These are phyloP conservation scores for Arthrobotrys conoides DNA, from an alignment of 2,329 filamentous ascomycete genomes.

Conservation along the genomic window DNA sequence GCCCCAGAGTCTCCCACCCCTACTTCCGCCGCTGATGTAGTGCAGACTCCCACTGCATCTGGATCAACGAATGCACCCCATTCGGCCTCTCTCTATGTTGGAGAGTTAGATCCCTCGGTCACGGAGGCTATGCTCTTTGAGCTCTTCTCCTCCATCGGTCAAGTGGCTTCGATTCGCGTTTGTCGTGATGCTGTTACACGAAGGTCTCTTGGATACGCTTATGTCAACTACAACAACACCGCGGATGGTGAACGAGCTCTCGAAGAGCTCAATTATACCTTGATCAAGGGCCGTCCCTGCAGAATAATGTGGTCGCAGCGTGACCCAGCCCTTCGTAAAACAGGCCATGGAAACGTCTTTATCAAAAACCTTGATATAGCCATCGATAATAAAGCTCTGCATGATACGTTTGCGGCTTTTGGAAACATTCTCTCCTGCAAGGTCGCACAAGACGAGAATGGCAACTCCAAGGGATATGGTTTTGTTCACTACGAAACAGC, in stretches of 20 bases:
- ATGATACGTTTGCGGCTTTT: slow-evolving; percentile 98
- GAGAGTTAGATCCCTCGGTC: slow-evolving; percentile 96
- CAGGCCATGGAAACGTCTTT: slow-evolving; percentile 98
- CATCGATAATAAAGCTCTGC: slow-evolving; percentile 99
- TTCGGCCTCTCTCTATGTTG: slow-evolving; percentile 98
- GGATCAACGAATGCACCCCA: slow-evolving; percentile 77
- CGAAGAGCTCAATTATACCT: slow-evolving; percentile 99
- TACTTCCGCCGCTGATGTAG: slow-evolving; percentile 72
- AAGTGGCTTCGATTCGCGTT: slow-evolving; percentile 98
- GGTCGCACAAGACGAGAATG: slow-evolving; percentile 96
- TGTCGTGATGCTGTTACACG: slow-evolving; percentile 99
- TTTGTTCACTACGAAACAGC: slow-evolving; percentile 99
- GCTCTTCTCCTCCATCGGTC: slow-evolving; percentile 99
- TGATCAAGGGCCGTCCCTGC: slow-evolving; percentile 98
- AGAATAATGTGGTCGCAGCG: slow-evolving; percentile 99
- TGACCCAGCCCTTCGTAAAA: slow-evolving; percentile 98
- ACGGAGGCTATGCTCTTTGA: slow-evolving; percentile 99
- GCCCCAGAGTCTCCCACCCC: slow-evolving; percentile 73
- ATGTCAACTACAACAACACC: slow-evolving; percentile 99
- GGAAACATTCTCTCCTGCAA: slow-evolving; percentile 99
- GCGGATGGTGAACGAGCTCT: slow-evolving; percentile 96
- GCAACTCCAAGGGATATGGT: slow-evolving; percentile 97
- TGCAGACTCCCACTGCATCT: slow-evolving; percentile 74
- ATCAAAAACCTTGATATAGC: slow-evolving; percentile 99
- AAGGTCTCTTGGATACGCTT: slow-evolving; percentile 98